These are phyloP conservation scores for Penicillium sp. DNA, from an alignment of 2,329 filamentous ascomycete genomes.

Conservation along the genomic window DNA sequence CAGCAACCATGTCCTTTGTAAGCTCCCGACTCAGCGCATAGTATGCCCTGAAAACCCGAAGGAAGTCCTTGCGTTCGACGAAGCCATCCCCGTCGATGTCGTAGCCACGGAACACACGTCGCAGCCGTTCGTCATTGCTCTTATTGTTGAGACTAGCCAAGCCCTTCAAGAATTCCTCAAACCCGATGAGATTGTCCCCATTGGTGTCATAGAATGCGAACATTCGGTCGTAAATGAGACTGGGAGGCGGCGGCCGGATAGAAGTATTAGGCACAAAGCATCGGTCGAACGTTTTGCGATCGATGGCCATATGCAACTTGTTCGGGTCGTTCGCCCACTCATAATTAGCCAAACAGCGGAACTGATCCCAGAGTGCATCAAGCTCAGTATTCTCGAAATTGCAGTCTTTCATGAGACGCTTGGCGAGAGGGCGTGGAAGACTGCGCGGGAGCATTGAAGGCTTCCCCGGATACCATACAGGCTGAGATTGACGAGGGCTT, in stretches of 20 bases:
- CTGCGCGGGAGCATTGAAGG: slow-evolving; percentile 67
- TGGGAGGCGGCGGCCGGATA: slow-evolving; percentile 73
- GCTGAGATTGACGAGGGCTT: slow-evolving; percentile 71
- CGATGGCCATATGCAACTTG: slow-evolving; percentile 76
- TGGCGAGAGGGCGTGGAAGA: slow-evolving; percentile 66
- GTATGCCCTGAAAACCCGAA: slow-evolving; percentile 88
- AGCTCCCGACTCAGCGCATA: slow-evolving; percentile 89
- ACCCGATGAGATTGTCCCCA: slow-evolving; percentile 82
- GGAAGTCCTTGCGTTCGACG: slow-evolving; percentile 79
- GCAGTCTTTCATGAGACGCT: slow-evolving; percentile 67
- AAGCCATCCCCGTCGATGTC: slow-evolving; percentile 87
- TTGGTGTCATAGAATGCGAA: slow-evolving; percentile 96
- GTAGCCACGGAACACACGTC: slow-evolving; percentile 79
- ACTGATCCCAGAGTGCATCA: slow-evolving; percentile 94
- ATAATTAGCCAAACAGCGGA: slow-evolving; percentile 86
- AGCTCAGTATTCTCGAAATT: slow-evolving; percentile 82
- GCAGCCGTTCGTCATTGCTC: slow-evolving; percentile 63
- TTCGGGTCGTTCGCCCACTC: slow-evolving; percentile 81
- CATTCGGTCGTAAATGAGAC: slow-evolving; percentile 92
- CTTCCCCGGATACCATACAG: slow-evolving; percentile 85
- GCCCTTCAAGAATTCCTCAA: slow-evolving; percentile 85
- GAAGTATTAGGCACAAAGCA: slow-evolving; percentile 84
- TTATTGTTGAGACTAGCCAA: slow-evolving; percentile 64
- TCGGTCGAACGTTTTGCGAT: slow-evolving; percentile 86
- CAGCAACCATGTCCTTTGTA: slow-evolving; percentile 77